phyloP scores from a whole-genome alignment of 768 basidiomycete species.

The Mycena latifolia region DNA sequence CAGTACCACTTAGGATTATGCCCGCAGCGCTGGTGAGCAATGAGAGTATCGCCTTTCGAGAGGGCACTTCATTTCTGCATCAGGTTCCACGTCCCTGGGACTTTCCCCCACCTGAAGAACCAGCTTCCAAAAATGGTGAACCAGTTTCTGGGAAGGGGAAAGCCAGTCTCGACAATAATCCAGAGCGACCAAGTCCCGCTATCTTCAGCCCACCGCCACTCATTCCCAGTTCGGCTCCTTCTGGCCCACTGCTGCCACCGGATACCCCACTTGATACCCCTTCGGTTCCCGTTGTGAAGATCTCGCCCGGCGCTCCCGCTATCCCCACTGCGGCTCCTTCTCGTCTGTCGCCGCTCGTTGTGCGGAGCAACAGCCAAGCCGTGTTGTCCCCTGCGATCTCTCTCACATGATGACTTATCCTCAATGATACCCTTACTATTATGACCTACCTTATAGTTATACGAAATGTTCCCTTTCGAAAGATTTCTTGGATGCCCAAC shows the following conservation, averaged over 20 bases:
- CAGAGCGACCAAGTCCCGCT: conserved; percentile 15
- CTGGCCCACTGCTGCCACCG: conserved; percentile 9
- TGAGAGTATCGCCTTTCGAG: neutral
- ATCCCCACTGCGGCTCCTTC: conserved; percentile 39
- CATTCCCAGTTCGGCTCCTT: conserved; percentile 28
- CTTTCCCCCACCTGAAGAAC: conserved; percentile 62
- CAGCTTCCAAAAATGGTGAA: no score
- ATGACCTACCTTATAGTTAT: no score
- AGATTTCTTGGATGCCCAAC: no score
- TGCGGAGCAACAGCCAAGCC: conserved; percentile 19
- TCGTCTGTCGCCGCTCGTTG: conserved; percentile 27
- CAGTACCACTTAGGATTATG: conserved; percentile 66
- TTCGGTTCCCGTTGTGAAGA: neutral
- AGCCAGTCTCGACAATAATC: neutral
- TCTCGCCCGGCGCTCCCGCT: conserved; percentile 24
- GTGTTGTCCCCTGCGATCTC: conserved; percentile 20
- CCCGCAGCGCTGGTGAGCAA: conserved; percentile 73
- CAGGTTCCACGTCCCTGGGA: conserved; percentile 86
- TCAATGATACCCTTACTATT: conserved; percentile 1
- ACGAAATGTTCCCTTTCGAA: no score
- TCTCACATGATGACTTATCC: conserved; percentile 25
- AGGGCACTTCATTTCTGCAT: conserved; percentile 13
- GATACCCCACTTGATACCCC: conserved; percentile 7
- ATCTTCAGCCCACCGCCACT: conserved; percentile 1
- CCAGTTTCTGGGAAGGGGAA: conserved; percentile 34